phyloP scores from a whole-genome alignment of 2,329 filamentous ascomycete genomes.

The Aphanocladium album region DNA sequence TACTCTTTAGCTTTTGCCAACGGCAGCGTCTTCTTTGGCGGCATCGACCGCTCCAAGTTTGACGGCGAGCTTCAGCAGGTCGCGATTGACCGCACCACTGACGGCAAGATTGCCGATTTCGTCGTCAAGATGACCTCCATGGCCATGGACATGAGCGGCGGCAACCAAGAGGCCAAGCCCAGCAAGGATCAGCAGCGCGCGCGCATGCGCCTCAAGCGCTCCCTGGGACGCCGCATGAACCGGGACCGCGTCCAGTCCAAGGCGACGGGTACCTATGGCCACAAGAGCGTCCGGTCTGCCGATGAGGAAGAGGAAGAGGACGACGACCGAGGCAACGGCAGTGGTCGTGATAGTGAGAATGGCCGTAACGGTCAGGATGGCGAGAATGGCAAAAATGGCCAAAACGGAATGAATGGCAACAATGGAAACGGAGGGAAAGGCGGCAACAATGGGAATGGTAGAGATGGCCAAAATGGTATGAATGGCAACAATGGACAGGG shows the following conservation, averaged over 20 bases:
- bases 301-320: no score
- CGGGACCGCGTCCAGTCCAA: neutral
- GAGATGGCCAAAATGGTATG: neutral
- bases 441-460: neutral
- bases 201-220: neutral
- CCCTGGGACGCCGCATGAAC: neutral
- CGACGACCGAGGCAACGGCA: no score
- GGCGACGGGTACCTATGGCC: neutral
- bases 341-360: no score
- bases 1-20: neutral
- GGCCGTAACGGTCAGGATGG: no score
- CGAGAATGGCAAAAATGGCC: no score
- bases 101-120: neutral
- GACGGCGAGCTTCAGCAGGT: neutral
- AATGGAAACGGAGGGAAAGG: neutral
- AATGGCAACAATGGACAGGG: neutral
- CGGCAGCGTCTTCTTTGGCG: constrained; percentile 3
- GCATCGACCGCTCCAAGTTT: constrained; percentile 7
- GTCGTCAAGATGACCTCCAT: neutral
- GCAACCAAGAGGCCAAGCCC: neutral
- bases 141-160: neutral
- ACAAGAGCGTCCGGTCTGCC: no score
- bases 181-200: neutral
- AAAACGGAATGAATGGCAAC: neutral
- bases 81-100: neutral